These are phyloP conservation scores for Harringtonia aguacate DNA, from an alignment of 2,329 filamentous ascomycete species.

Conservation along the genomic window DNA sequence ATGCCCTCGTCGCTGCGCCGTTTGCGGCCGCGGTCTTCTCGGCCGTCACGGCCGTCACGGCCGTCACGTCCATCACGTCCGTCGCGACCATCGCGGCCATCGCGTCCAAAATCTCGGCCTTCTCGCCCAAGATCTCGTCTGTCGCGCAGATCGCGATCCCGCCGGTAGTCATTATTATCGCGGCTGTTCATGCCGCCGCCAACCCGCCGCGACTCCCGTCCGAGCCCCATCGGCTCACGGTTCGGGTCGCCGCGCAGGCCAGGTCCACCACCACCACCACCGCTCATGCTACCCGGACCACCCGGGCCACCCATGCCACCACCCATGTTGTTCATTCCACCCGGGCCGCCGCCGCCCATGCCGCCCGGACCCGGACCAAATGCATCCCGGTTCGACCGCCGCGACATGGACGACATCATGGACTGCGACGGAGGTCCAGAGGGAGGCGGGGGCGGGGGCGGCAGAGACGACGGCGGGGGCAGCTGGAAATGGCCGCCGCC, in stretches of 20 bases:
- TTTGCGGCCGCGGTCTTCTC: constrained; percentile 27
- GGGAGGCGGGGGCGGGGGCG: background rate
- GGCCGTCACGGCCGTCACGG: constrained; percentile 12
- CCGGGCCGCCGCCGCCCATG: background rate
- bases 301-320: background rate
- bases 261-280: background rate
- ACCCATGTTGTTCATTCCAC: background rate
- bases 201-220: constrained; percentile 19
- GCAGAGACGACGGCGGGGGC: background rate
- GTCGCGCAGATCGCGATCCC: constrained; percentile 14
- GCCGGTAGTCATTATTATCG: constrained; percentile 16
- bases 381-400: too few species aligned
- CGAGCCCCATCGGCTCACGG: constrained; percentile 16
- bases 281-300: background rate
- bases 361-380: too few species aligned
- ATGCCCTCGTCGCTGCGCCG: constrained; percentile 40
- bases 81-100: constrained; percentile 17
- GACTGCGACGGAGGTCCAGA: background rate
- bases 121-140: constrained; percentile 11
- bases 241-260: constrained; percentile 10
- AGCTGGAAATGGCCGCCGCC: constrained; percentile 21
- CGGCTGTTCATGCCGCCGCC: constrained; percentile 18
- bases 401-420: background rate
- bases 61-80: constrained; percentile 10
- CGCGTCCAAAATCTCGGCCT: too few species aligned